Percentiles rank a stretch among this genome's conserved stretches.
These are phyloP conservation scores for Colletotrichum sp. DNA, from an alignment of 2,329 filamentous ascomycete species.

Conservation along the genomic window DNA sequence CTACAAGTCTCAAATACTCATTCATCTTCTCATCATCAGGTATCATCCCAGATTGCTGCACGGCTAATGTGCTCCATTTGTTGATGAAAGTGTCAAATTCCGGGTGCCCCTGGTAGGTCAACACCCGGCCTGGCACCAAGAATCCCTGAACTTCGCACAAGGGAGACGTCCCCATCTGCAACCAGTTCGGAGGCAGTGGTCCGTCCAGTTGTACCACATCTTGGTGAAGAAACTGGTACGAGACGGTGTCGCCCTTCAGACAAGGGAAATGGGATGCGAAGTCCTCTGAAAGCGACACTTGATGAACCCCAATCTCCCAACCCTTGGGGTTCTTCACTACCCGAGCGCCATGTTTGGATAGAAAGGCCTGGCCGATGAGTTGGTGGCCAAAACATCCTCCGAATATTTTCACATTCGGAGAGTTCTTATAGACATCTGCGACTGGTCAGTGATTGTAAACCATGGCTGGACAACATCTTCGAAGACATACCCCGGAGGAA, in stretches of 20 bases:
- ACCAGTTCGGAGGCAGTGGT: constrained; percentile 17
- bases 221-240: constrained; percentile 43
- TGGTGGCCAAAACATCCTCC: constrained; percentile 50
- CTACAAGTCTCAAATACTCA: neutral
- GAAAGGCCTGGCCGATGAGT: constrained; percentile 40
- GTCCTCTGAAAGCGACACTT: constrained; percentile 25
- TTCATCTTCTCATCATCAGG: neutral
- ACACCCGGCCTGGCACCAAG: constrained; percentile 38
- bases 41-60: constrained; percentile 35
- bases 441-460: neutral
- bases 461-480: neutral
- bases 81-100: constrained; percentile 48
- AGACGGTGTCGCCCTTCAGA: constrained; percentile 10
- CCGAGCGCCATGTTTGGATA: constrained; percentile 29
- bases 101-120: constrained; percentile 47
- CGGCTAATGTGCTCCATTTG: constrained; percentile 28
- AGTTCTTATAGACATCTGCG: constrained; percentile 28
- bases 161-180: constrained; percentile 25
- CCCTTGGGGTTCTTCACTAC: constrained; percentile 31
- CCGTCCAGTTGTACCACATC: constrained; percentile 28
- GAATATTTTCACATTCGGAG: constrained; percentile 39
- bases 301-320: constrained; percentile 35
- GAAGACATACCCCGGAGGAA: constrained; percentile 20
- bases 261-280: constrained; percentile 22
- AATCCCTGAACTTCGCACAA: constrained; percentile 43